Evolutionary conservation across 2,329 filamentous ascomycete genomes (phyloP), one percentile per base, ranked within the genome.

Genomic region (Colletotrichum aenigma): DNA sequence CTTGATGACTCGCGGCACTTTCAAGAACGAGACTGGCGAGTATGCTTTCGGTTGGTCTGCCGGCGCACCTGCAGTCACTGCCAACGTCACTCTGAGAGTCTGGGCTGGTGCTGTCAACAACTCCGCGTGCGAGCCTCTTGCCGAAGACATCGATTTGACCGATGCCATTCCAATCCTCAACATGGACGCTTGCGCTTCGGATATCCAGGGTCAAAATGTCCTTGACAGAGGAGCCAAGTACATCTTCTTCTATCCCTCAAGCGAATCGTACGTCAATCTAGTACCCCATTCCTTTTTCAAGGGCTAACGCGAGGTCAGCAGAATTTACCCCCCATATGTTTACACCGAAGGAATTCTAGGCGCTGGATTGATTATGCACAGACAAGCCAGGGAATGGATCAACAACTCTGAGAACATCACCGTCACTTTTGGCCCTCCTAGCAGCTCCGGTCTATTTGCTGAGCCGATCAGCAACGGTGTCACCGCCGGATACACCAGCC

Each of bases 171-270:
- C 88, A 7, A 80, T 88, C 4, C 80, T 88, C 43, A 83, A 82
- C 7, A 81, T 82, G 36, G 83, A 84, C 71, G 81, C 77, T 12
- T 87, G 86, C 76, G 81, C 81, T 7, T 81, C 82, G 16, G 78
- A 80, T 24, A 77, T 79, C 6, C 86, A 88, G 77, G 83, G 83
- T 18, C 75, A 77, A 16, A 87, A 88, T 70, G 81, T 85, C 1
- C 83, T 82, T n/a, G 84, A 81, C 8, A 85, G 84, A 65, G 86
- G 86, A 24, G 87, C 83, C 4, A 82, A 84, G 74, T 86, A 87
- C 61, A 80, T 87, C 55, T 79, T 87, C 73, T 85, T 85, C 79
- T 87, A 86, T 76, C 84, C 83, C 10, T 55, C 56, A 13, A 62
- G 30, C 55, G 72, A 71, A 38, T 75, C 55, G 68, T 72, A n/a